Base-by-base conservation (phyloP, 1,284 basidiomycete species). In the Ceratobasidium papillatum region DNA sequence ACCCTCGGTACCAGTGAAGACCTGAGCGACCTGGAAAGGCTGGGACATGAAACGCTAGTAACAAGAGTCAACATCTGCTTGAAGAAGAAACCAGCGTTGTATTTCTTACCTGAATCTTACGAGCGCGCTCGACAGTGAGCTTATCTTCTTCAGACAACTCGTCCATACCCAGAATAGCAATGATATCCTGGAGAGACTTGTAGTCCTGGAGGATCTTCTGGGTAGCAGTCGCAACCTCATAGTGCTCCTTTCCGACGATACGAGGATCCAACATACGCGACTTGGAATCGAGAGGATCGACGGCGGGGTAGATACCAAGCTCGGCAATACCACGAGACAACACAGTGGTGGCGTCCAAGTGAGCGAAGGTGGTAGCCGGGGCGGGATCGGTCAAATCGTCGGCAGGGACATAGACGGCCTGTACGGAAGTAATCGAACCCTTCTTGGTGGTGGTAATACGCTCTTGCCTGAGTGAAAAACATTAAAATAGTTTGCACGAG, bases 351-450 rank as follows among this genome's bases (percentile, higher is more conserved):
- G 97, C 97, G 84, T 99, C 97, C 93, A 99, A 94, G 85, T 99
- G 97, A 83, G 97, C 97, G 86, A 99, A 99, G 82, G 97, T 99
- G 78, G 97, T 99, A 80, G 97, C 97, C 62, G 97, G 97, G 79
- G 97, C 97, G 80, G 97, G 97, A 88, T 99, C 97, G 81, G 97
- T 99, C 94, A 99, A 95, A 88, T 99, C 97, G 86, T 99, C 97
- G 81, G 97, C 97, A 79, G 97, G 97, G 78, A 99, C 97, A 84
- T 99, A 99, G 84, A 99, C 97, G 81, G 97, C 97, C 71, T 77
- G 96, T 83, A 99, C 97, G 59, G 97, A 99, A 76, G 97, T 99
- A 83, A 99, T 99, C 78, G 97, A 99, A 81, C 97, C 97, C 90
- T 99, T 99, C 93, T 99, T 99, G 84, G 97, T 99, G 81, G 97